Evolutionary conservation across 2,329 filamentous ascomycete species (phyloP).

Genomic region (Colletotrichum horii): DNA sequence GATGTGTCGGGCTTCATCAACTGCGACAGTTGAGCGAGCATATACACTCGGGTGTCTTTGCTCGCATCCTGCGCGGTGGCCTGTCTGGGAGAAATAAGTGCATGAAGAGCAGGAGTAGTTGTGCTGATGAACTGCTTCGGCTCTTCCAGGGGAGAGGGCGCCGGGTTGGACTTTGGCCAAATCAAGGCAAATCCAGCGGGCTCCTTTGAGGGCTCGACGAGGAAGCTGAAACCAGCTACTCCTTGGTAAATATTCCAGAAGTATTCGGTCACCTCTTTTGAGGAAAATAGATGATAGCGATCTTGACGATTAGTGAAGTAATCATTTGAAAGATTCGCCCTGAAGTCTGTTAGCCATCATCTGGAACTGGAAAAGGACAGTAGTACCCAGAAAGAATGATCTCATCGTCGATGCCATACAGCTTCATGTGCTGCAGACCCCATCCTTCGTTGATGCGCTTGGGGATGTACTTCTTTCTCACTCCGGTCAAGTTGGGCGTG

Average conservation of each 20-base stretch:
- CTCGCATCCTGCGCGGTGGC: conserved; percentile 25
- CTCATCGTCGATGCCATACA: conserved; percentile 95
- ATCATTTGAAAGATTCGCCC: conserved; percentile 86
- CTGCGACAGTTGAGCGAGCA: conserved; percentile 86
- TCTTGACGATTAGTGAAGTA: conserved; percentile 98
- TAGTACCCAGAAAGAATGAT: conserved; percentile 87
- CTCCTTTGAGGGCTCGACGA: conserved; percentile 68
- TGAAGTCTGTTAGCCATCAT: conserved; percentile 23
- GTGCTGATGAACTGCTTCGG: conserved; percentile 72
- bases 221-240: conserved; percentile 82
- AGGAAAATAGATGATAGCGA: conserved; percentile 89
- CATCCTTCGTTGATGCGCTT: conserved; percentile 96
- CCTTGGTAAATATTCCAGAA: conserved; percentile 79
- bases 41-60: conserved; percentile 77
- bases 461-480: conserved; percentile 83
- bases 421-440: conserved; percentile 98
- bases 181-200: conserved; percentile 63
- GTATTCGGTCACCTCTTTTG: conserved; percentile 79
- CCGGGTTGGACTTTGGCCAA: conserved; percentile 79
- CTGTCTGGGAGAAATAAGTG: conserved; percentile 64
- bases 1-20: conserved; percentile 80
- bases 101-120: conserved; percentile 70
- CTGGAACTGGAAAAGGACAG: background rate
- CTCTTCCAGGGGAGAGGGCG: conserved; percentile 75
- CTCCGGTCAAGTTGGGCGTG: conserved; percentile 90